Base-by-base conservation (phyloP, 345 rosid genomes). In the Salix koriyanagi region DNA sequence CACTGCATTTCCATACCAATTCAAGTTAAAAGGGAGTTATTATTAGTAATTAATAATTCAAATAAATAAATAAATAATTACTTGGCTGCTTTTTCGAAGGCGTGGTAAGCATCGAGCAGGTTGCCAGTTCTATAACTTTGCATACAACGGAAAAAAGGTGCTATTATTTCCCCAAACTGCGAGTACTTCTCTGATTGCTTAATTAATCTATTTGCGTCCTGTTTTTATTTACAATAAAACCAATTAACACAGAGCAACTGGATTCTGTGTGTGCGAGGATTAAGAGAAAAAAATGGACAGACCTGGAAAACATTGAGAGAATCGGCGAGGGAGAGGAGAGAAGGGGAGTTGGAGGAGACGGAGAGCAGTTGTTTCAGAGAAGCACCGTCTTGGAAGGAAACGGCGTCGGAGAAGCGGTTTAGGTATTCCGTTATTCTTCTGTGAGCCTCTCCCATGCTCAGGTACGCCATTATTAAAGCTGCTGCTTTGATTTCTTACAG, bases 391-490 rank as follows among this genome's bases (percentile, higher is more conserved):
- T 95, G 99, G 37, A 80, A 78, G 14, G 77, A 81, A 76, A 93
- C 89, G 84, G 93, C 85, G 82, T 91, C 94, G 81, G 86, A 84
- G 88, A 93, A 95, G 23, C 90, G 84, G 78, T 85, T 88, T 15
- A 91, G 87, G 83, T 90, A 93, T 52, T 95, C 98, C 14, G 89
- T 90, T 84, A 93, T 90, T 77, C 97, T 76, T 64, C 97, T 66
- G 87, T 93, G 97, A 0, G 96, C 88, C 77, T 93, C 97, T 62
- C 96, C 96, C 97, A 93, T 89, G 89, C 97, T 91, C 25, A 70
- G 9, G 42, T 70, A 77, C 36, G 79, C 79, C 79, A 77, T 77
- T 39, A 7, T 23, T 50, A 16, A 5, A 15, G 56, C 56, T 16
- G 56, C 56, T 1, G n/a, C 56, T 50, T 4, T 16, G 50, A 4